Percentiles rank a stretch among this genome's conserved stretches.
phyloP scores from a whole-genome alignment of 768 basidiomycete genomes.

The Infundibulicybe gibba region DNA sequence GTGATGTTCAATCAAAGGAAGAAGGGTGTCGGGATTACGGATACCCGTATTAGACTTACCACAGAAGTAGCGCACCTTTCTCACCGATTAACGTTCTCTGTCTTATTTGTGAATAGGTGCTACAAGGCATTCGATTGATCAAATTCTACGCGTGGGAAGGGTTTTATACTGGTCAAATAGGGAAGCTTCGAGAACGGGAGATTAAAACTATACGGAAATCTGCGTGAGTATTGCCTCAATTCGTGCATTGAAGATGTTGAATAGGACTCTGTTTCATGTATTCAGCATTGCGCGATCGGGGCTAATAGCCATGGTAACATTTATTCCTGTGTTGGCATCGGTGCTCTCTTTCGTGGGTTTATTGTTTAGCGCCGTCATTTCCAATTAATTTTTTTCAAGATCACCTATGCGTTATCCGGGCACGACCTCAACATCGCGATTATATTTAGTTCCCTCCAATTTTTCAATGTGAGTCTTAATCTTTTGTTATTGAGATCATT shows the following conservation, averaged over 20 bases:
- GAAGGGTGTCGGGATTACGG: slow-evolving; percentile 48
- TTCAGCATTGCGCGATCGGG: slow-evolving; percentile 29
- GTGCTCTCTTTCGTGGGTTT: slow-evolving; percentile 45
- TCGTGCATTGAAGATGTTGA: neutral
- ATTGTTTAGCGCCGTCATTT: neutral
- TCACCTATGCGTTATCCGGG: slow-evolving; percentile 57
- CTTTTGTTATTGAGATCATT: slow-evolving; percentile 13
- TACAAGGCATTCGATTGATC: slow-evolving; percentile 65
- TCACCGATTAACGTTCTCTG: neutral
- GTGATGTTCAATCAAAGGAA: slow-evolving; percentile 40
- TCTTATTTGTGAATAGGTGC: slow-evolving; percentile 26
- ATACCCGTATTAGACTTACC: slow-evolving; percentile 45
- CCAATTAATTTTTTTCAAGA: slow-evolving; percentile 25
- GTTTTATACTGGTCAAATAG: slow-evolving; percentile 41
- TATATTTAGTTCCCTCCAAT: slow-evolving; percentile 54
- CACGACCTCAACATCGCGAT: slow-evolving; percentile 48
- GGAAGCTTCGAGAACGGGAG: slow-evolving; percentile 31
- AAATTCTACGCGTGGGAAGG: slow-evolving; percentile 61
- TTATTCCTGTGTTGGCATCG: slow-evolving; percentile 50
- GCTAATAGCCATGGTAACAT: slow-evolving; percentile 40
- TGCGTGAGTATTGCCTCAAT: slow-evolving; percentile 22
- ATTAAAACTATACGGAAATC: slow-evolving; percentile 31
- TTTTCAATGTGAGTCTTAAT: slow-evolving; percentile 40
- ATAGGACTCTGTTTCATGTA: slow-evolving; percentile 4
- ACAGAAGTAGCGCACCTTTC: slow-evolving; percentile 39